Base-by-base conservation (phyloP, 2,329 filamentous ascomycete genomes). In the Mollisiaceae sp. region DNA sequence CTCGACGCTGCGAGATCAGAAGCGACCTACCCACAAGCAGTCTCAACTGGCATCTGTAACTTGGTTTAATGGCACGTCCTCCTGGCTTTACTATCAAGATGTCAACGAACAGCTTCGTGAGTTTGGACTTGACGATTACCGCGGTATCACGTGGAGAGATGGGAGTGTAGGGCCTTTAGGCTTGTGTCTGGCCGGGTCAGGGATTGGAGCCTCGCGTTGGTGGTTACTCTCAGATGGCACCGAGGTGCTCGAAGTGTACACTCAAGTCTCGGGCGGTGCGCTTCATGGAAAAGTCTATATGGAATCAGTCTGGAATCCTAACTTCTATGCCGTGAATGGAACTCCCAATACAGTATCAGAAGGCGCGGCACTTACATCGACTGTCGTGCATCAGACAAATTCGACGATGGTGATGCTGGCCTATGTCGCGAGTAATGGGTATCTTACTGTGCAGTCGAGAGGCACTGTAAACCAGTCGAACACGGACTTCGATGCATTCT, bases 71-170 rank as follows among this genome's bases (percentile, higher is more conserved):
- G 67, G 67, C 4, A 62, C 59, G 0, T 41, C 45, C 12, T 18
- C 63, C 24, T 68, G 67, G 64, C 4, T 68, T 4, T 66, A 66
- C 36, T 68, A 68, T 35, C 62, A 68, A 59, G 64, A 62, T 20
- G 9, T 43, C 67, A 66, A 43, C 5, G 66, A 12, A 36, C 67
- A 68, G 43, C 5, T 68, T 11, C 43, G 62, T 6, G 67, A 68
- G 27, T 68, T 55, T 22, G 67, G 67, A 15, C 20, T 68, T n/a
- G 67, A 66, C 38, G 64, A 68, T 24, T 68, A 65, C 27, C n/a
- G 67, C 2, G 60, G 64, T 24, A 32, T n/a, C 8, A n/a, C 22
- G 1, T 68, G 62, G 54, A 35, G 67, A 38, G 59, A 62, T 41
- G 67, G 67, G 4, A 52, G 38, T 24, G 35, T 20, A 12, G 66